These are phyloP conservation scores for Termitomyces eurrhizus DNA, from an alignment of 768 basidiomycete genomes.

Conservation along the genomic window DNA sequence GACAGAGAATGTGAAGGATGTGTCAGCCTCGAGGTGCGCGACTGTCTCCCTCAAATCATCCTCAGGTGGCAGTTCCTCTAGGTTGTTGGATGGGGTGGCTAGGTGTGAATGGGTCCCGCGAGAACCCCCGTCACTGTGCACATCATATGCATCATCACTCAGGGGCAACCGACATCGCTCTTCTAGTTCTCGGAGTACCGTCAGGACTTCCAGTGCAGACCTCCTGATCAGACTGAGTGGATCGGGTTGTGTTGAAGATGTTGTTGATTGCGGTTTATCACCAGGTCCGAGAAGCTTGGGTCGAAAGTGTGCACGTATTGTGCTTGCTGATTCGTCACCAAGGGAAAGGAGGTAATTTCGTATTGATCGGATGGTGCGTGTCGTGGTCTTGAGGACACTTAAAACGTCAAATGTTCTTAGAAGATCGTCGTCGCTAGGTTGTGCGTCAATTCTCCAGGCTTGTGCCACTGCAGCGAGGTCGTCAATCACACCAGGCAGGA, in stretches of 20 bases:
- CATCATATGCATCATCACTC: constrained; percentile 80
- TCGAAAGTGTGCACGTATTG: constrained; percentile 55
- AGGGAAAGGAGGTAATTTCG: constrained; percentile 81
- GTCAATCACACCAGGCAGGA: constrained; percentile 74
- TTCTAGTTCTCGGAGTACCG: constrained; percentile 75
- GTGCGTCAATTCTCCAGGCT: constrained; percentile 52
- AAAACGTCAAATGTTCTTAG: constrained; percentile 53
- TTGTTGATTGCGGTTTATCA: constrained; percentile 31
- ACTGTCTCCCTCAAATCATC: constrained; percentile 23
- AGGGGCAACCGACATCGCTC: constrained; percentile 73
- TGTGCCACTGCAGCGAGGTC: constrained; percentile 63
- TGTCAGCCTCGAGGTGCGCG: constrained; percentile 48
- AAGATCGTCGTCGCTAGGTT: constrained; percentile 15
- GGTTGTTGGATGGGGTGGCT: constrained; percentile 33
- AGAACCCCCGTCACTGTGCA: constrained; percentile 62
- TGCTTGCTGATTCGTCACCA: constrained; percentile 66
- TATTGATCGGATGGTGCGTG: constrained; percentile 75
- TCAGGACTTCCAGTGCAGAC: constrained; percentile 80
- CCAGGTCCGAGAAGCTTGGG: constrained; percentile 38
- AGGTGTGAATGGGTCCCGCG: constrained; percentile 37
- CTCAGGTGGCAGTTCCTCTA: constrained; percentile 35
- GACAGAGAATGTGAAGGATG: constrained; percentile 63
- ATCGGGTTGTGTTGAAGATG: constrained; percentile 38
- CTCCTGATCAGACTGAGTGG: constrained; percentile 68
- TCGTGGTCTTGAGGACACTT: constrained; percentile 70